Base-by-base conservation (phyloP, 345 rosid species). In the Salix arbutifolia region DNA sequence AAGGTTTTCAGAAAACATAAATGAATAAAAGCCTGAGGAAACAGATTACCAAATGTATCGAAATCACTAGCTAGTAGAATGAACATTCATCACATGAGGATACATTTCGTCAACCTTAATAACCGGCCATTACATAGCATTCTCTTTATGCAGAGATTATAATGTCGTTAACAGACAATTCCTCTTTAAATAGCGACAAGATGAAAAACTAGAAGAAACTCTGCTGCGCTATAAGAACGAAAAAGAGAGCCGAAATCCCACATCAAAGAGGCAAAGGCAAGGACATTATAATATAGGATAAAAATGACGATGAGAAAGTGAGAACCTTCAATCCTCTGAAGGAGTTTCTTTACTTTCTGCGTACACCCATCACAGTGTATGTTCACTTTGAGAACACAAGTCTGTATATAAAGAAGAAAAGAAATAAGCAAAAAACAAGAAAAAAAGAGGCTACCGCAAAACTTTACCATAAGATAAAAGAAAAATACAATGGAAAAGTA, bases 351-450 rank as follows among this genome's bases (percentile, higher is more conserved):
- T 76, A 92, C 97, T 82, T 90, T 90, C 76, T 88, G 88, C 86
- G 86, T 91, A 85, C 97, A 92, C 21, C 97, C 97, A 79, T 90
- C 92, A 74, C 97, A 92, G 52, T 92, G 96, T 13, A 92, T 90
- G 86, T 81, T 91, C 78, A 92, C 97, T 88, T 83, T 90, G 42
- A 92, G 94, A 75, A 89, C 85, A 83, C 78, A 90, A 38, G 89
- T 91, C 97, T 91, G 91, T 18, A 50, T 44, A n/a, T 5, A 73
- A 69, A 50, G 7, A 73, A 74, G 5, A 19, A 62, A 65, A 13
- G 42, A 68, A 52, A 30, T 42, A 5, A 67, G 60, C 16, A 68
- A 72, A 74, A 60, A 79, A 46, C 33, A 48, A 10, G 13, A 70
- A 52, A 31, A 67, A 74, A 84, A 76, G 25, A 73, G 68, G 38